Conservation (phyloP, 805 yeast genomes). For the Metschnikowia anglica region DNA sequence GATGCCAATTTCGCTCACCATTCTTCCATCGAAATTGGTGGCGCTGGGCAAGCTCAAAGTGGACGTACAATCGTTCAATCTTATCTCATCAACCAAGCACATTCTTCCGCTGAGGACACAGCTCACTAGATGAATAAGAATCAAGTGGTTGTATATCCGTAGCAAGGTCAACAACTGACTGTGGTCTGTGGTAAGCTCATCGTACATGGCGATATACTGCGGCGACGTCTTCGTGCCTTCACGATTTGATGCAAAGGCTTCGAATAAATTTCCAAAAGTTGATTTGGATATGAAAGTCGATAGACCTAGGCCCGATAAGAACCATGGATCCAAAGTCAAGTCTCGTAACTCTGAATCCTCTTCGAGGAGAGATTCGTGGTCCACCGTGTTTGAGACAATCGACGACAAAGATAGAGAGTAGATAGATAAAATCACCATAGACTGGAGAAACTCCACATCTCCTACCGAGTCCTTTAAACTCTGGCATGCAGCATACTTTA, state of each 20-base stretch:
- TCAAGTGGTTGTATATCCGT: slow-evolving; percentile 70
- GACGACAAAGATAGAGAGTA: slow-evolving; percentile 63
- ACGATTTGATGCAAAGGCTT: neutral
- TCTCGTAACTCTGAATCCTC: slow-evolving; percentile 28
- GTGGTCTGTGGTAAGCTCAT: slow-evolving; percentile 27
- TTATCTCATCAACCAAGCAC: slow-evolving; percentile 58
- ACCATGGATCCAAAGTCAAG: slow-evolving; percentile 67
- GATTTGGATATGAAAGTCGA: slow-evolving; percentile 59
- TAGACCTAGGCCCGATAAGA: slow-evolving; percentile 62
- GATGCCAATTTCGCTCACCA: slow-evolving; percentile 72
- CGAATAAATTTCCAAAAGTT: slow-evolving; percentile 38
- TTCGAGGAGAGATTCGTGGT: slow-evolving; percentile 15
- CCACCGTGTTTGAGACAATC: slow-evolving; percentile 24
- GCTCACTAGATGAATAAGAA: slow-evolving; percentile 64
- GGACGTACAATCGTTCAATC: slow-evolving; percentile 58
- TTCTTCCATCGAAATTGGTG: slow-evolving; percentile 79
- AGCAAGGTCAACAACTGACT: slow-evolving; percentile 53
- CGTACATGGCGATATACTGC: slow-evolving; percentile 12
- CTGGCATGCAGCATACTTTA: slow-evolving; percentile 30
- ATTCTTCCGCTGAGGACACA: slow-evolving; percentile 65
- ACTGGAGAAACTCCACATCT: slow-evolving; percentile 62
- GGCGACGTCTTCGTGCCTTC: slow-evolving; percentile 10
- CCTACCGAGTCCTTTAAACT: slow-evolving; percentile 16
- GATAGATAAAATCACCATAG: slow-evolving; percentile 61
- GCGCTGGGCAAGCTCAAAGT: slow-evolving; percentile 57